Conservation (phyloP, 345 rosid genomes). For the Fremontodendron californicum region DNA sequence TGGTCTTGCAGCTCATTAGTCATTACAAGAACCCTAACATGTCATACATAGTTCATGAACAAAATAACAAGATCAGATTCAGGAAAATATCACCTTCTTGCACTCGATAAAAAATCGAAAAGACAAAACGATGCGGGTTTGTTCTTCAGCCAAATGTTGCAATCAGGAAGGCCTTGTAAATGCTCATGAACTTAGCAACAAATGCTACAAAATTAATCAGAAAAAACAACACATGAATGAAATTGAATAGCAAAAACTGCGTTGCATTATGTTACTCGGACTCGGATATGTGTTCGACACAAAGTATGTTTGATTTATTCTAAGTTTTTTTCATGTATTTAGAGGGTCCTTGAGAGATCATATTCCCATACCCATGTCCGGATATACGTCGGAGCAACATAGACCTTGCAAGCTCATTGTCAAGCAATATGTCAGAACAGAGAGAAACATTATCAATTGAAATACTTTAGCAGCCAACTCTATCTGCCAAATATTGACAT, state of each 20-base stretch:
- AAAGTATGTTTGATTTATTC: too few species aligned
- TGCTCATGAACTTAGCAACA: conserved; percentile 94
- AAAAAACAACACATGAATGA: conserved; percentile 2
- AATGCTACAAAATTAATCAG: conserved; percentile 52
- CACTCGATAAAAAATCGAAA: neutral
- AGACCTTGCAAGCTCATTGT: neutral
- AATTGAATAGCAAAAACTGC: neutral
- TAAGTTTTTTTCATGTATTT: too few species aligned
- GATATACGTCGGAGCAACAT: neutral
- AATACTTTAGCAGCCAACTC: neutral
- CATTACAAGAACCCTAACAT: neutral
- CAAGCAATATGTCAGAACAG: neutral
- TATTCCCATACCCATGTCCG: neutral
- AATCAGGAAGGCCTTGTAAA: conserved; percentile 79
- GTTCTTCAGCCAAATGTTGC: conserved; percentile 66
- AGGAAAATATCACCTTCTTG: too few species aligned
- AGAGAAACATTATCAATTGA: neutral
- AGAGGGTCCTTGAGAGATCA: too few species aligned
- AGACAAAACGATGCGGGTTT: neutral
- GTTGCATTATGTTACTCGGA: neutral
- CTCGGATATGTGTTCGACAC: too few species aligned
- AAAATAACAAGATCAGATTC: neutral
- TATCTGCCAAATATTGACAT: neutral
- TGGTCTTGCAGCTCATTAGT: neutral
- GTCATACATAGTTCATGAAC: neutral